Evolutionary conservation across 2,329 filamentous ascomycete species (phyloP).

Genomic region (Colletotrichum acutatum): DNA sequence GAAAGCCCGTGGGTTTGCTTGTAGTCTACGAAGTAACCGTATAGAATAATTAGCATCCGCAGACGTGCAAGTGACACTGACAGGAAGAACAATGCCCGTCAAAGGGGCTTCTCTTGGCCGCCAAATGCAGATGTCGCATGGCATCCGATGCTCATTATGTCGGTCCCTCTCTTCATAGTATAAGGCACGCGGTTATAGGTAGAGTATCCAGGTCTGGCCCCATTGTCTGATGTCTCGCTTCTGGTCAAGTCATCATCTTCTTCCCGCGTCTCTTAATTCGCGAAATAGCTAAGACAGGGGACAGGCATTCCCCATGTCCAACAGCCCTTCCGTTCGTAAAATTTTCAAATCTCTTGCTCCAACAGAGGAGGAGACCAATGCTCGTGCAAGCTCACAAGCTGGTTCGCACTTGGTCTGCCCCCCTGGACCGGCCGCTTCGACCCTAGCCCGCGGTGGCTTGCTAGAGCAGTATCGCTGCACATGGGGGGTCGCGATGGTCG

Average conservation of each 20-base stretch:
- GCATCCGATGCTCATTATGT: neutral
- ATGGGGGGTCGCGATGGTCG: neutral
- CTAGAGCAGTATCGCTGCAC: constrained; percentile 16
- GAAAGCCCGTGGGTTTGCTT: neutral
- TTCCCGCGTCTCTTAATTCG: constrained; percentile 16
- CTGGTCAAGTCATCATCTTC: constrained; percentile 13
- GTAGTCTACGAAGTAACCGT: neutral
- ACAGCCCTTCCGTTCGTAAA: constrained; percentile 25
- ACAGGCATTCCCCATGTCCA: constrained; percentile 34
- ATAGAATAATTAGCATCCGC: neutral
- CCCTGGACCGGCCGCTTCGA: constrained; percentile 7
- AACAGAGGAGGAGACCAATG: neutral
- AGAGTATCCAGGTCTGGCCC: neutral
- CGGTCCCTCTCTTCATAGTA: neutral
- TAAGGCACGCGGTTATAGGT: too few species aligned
- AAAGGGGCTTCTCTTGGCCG: neutral
- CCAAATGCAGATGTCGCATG: neutral
- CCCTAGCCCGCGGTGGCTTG: constrained; percentile 26
- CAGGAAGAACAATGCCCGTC: neutral
- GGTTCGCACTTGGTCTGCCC: constrained; percentile 12
- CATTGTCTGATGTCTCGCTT: constrained; percentile 18
- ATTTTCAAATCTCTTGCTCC: constrained; percentile 30
- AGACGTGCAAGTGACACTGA: neutral
- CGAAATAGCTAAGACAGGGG: neutral
- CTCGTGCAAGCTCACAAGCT: constrained; percentile 8